A percentile compares a stretch with the other conserved stretches of the same genome.
Evolutionary conservation across 352 stramenopile genomes (phyloP).

Genomic region (Globisporangium orthogonon): DNA sequence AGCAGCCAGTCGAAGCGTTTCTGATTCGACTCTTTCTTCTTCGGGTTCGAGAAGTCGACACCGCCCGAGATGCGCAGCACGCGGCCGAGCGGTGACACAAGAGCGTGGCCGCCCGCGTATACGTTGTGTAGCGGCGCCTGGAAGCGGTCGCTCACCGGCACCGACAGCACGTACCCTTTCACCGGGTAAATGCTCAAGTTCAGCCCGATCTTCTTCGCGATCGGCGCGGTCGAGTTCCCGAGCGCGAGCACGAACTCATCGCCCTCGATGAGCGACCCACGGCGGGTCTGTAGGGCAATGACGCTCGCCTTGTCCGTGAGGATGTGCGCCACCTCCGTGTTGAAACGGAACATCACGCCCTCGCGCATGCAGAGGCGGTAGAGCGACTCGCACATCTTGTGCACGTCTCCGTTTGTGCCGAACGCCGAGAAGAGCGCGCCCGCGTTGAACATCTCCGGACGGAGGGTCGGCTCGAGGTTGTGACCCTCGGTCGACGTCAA

Average conservation of each 20-base stretch:
- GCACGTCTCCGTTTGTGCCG: slow-evolving; percentile 80
- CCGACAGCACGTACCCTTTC: slow-evolving; percentile 83
- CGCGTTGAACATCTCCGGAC: slow-evolving; percentile 44
- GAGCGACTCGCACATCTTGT: slow-evolving; percentile 85
- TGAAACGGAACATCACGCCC: slow-evolving; percentile 87
- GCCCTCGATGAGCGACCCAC: slow-evolving; percentile 80
- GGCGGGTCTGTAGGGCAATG: slow-evolving; percentile 73
- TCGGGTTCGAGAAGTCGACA: slow-evolving; percentile 76
- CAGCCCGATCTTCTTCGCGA: slow-evolving; percentile 61
- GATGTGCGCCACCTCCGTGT: slow-evolving; percentile 76
- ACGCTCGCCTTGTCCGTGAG: slow-evolving; percentile 69
- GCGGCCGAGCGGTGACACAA: slow-evolving; percentile 70
- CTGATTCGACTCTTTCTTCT: slow-evolving; percentile 42
- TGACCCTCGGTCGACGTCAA: slow-evolving; percentile 45
- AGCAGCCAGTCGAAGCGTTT: slow-evolving; percentile 79
- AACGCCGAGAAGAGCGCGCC: slow-evolving; percentile 76
- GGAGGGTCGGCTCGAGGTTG: slow-evolving; percentile 63
- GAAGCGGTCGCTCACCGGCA: slow-evolving; percentile 60
- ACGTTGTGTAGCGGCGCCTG: slow-evolving; percentile 72
- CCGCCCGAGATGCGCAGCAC: slow-evolving; percentile 72
- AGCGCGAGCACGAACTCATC: slow-evolving; percentile 84
- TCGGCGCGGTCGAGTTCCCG: slow-evolving; percentile 63
- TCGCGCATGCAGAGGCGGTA: slow-evolving; percentile 73
- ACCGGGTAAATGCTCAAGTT: slow-evolving; percentile 82
- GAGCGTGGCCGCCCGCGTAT: slow-evolving; percentile 68